These are phyloP conservation scores for Cryphonectria parasitica DNA, from an alignment of 2,329 filamentous ascomycete genomes.

Conservation along the genomic window DNA sequence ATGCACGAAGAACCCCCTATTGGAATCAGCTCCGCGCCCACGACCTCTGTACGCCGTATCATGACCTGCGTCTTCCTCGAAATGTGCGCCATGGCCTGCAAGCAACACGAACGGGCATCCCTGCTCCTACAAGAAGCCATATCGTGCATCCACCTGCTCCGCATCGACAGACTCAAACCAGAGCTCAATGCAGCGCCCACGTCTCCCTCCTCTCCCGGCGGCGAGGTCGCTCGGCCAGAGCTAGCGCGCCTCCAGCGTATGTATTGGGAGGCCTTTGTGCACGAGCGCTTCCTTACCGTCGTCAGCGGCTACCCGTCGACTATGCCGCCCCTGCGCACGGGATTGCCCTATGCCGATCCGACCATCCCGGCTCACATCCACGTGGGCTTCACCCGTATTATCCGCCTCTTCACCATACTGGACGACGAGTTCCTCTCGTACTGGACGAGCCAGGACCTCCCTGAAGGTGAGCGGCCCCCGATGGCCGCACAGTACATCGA, in stretches of 20 bases:
- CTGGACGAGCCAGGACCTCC: constrained; percentile 36
- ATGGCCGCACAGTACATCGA: constrained; percentile 46
- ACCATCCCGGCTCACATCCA: constrained; percentile 43
- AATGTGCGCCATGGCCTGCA: constrained; percentile 54
- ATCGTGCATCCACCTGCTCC: not conserved
- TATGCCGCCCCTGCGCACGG: constrained; percentile 39
- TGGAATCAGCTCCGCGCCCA: not conserved
- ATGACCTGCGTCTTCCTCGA: constrained; percentile 58
- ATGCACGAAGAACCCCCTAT: not conserved
- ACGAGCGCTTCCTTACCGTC: constrained; percentile 60
- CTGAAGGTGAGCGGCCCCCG: constrained; percentile 32
- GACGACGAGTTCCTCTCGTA: constrained; percentile 44
- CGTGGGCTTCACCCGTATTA: constrained; percentile 43
- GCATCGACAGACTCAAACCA: not conserved
- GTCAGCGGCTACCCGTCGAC: constrained; percentile 49
- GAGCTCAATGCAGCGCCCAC: not conserved
- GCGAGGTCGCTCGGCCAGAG: not conserved
- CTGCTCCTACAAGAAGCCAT: constrained; percentile 55
- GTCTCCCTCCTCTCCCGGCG: not conserved
- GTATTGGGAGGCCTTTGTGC: constrained; percentile 61
- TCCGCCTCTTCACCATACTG: constrained; percentile 43
- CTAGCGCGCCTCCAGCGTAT: constrained; percentile 49
- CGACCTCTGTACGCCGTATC: constrained; percentile 35
- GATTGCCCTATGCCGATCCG: constrained; percentile 38
- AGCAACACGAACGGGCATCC: constrained; percentile 52